Evolutionary conservation across 2,329 filamentous ascomycete genomes (phyloP).

Genomic region (Chaetomiaceae sp.): DNA sequence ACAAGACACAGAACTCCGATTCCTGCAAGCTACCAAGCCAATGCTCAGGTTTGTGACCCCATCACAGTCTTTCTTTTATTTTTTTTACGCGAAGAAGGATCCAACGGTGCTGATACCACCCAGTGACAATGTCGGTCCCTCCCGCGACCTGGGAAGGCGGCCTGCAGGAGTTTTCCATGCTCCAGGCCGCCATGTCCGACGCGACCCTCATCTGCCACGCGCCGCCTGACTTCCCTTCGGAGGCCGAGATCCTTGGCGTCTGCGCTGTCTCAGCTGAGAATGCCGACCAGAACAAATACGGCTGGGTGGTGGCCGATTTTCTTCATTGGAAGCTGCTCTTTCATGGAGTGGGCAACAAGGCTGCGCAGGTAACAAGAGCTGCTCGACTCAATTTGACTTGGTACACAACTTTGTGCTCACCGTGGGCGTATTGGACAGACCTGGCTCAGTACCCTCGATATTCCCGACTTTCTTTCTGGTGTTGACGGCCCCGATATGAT

Average conservation of each 20-base stretch:
- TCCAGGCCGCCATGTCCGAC: constrained; percentile 15
- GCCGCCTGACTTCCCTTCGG: constrained; percentile 17
- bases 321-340: constrained; percentile 19
- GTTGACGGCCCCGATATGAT: neutral
- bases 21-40: too few species aligned
- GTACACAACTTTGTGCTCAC: constrained; percentile 3
- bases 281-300: constrained; percentile 13
- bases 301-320: constrained; percentile 21
- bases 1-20: too few species aligned
- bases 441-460: constrained; percentile 17
- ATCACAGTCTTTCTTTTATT: neutral
- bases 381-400: too few species aligned
- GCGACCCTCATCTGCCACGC: constrained; percentile 6
- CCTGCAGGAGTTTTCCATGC: neutral
- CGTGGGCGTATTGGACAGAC: constrained; percentile 6
- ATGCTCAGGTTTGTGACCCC: neutral
- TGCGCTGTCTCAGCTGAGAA: constrained; percentile 13
- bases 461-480: constrained; percentile 3
- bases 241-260: constrained; percentile 18
- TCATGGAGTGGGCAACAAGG: constrained; percentile 5
- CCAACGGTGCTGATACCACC: neutral
- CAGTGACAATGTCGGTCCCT: constrained; percentile 3
- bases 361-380: constrained; percentile 13
- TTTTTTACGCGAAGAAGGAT: too few species aligned
- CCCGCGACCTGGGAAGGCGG: neutral